Percentiles rank a stretch among this genome's conserved stretches.
Evolutionary conservation across 805 yeast genomes (phyloP).

Genomic region (Starmerella riodocensis): DNA sequence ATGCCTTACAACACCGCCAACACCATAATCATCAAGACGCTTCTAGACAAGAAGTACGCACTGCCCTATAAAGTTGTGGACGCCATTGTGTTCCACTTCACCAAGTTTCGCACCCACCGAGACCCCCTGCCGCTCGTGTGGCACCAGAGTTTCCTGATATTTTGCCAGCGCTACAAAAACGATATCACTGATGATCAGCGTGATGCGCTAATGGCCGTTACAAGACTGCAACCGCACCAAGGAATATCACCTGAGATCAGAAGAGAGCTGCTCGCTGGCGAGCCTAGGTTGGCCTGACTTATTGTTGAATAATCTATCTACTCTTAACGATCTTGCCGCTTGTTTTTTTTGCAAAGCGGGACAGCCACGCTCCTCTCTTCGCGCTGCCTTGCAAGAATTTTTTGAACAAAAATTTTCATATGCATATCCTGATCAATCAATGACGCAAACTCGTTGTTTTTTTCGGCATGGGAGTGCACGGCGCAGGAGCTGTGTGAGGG

Average conservation of each 20-base stretch:
- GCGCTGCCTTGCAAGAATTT: too few relatives aligned
- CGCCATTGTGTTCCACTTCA: conserved; percentile 83
- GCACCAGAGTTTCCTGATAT: conserved; percentile 91
- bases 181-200: conserved; percentile 98
- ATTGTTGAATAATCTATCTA: neutral
- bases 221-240: conserved; percentile 77
- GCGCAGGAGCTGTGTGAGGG: too few relatives aligned
- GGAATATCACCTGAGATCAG: conserved; percentile 89
- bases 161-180: conserved; percentile 91
- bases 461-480: too few relatives aligned
- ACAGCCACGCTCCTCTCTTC: too few relatives aligned
- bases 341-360: too few relatives aligned
- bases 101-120: conserved; percentile 54
- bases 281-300: conserved; percentile 13
- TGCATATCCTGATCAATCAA: too few relatives aligned
- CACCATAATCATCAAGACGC: conserved; percentile 76
- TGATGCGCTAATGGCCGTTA: conserved; percentile 81
- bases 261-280: conserved; percentile 80
- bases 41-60: conserved; percentile 90
- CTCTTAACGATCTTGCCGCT: too few relatives aligned
- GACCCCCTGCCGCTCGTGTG: conserved; percentile 82
- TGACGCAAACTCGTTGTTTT: too few relatives aligned
- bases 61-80: conserved; percentile 93
- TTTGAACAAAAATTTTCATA: too few relatives aligned
- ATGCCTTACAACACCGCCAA: conserved; percentile 78